A percentile compares a stretch with the other conserved stretches of the same genome.
These are phyloP conservation scores for Brassica carinata DNA, from an alignment of 345 rosid species.

Conservation along the genomic window DNA sequence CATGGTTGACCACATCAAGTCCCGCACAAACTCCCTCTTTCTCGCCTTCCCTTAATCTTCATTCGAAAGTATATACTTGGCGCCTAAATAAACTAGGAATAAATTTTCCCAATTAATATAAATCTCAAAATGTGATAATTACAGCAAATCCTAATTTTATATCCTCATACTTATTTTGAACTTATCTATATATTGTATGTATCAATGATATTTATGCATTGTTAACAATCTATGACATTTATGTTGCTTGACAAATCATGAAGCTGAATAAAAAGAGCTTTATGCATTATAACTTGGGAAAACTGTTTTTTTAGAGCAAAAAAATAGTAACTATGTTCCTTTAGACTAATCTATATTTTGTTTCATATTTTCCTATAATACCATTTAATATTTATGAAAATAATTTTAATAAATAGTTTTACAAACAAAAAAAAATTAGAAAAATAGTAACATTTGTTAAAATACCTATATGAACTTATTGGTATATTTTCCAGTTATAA, in stretches of 20 bases:
- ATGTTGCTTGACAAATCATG: neutral
- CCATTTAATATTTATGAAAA: no score
- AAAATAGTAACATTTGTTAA: no score
- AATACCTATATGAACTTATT: no score
- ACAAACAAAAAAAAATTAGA: no score
- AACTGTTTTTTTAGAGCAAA: no score
- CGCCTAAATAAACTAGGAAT: conserved; percentile 12
- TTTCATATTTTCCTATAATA: no score
- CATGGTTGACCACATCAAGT: conserved; percentile 55
- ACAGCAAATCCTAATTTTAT: neutral
- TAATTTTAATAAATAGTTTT: no score
- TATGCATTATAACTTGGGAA: neutral
- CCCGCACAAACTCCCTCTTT: conserved; percentile 56
- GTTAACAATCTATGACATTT: neutral
- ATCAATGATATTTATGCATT: neutral
- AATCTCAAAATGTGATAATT: neutral
- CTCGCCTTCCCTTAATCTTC: conserved; percentile 55
- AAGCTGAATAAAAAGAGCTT: neutral
- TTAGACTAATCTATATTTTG: no score
- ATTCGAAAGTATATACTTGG: conserved; percentile 35
- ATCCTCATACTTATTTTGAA: neutral
- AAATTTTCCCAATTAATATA: neutral
- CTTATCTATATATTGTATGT: neutral
- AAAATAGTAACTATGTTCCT: no score
- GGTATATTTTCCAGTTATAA: no score